Percentiles rank a stretch among this genome's conserved stretches.
These are phyloP conservation scores for Fraxinus albicans DNA, from an alignment of 305 asterid species.

Conservation along the genomic window DNA sequence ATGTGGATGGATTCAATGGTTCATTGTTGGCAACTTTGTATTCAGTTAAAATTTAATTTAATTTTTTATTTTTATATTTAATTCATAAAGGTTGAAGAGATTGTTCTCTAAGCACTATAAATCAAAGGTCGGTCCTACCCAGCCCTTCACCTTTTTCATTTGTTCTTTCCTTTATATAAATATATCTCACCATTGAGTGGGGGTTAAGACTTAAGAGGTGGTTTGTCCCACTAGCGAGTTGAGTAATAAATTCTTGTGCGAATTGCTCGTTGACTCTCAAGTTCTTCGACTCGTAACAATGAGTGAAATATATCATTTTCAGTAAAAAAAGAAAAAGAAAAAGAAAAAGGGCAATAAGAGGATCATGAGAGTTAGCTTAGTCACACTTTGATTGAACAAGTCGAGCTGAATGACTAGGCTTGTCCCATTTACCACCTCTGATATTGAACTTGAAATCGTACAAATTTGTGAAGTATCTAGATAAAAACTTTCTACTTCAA, in stretches of 20 bases:
- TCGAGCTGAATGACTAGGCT: background rate
- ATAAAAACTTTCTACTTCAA: too few species aligned
- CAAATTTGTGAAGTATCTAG: too few species aligned
- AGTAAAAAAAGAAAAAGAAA: too few species aligned
- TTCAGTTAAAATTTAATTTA: background rate
- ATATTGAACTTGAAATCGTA: too few species aligned
- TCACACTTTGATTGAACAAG: too few species aligned
- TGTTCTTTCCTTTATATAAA: slow-evolving; percentile 1
- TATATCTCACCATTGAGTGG: background rate
- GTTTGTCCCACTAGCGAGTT: background rate
- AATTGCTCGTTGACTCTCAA: background rate
- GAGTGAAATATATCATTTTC: too few species aligned
- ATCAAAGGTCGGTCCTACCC: slow-evolving; percentile 4
- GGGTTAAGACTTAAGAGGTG: background rate
- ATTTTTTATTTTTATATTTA: background rate
- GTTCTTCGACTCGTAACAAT: background rate
- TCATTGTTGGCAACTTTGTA: slow-evolving; percentile 30
- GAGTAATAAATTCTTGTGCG: background rate
- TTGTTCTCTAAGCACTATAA: slow-evolving; percentile 39
- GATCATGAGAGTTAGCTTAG: too few species aligned
- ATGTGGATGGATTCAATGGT: slow-evolving; percentile 30
- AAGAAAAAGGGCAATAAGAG: too few species aligned
- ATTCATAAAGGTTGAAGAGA: slow-evolving; percentile 28
- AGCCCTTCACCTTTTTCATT: background rate
- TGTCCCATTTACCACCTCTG: background rate